Base-by-base conservation (phyloP, 805 yeast genomes). In the Sugiyamaella mastotermitis region DNA sequence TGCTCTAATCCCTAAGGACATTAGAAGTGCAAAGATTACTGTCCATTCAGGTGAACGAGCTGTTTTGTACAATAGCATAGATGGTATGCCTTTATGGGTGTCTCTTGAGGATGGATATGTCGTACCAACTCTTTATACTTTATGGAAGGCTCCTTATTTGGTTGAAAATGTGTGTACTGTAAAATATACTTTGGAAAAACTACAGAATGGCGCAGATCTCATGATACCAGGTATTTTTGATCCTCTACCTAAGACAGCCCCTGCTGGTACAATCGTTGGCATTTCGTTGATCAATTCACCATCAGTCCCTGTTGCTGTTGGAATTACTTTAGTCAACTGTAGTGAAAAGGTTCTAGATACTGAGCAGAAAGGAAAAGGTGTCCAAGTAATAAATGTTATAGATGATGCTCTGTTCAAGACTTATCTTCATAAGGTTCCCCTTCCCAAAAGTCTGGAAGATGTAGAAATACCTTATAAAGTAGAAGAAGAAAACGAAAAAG, bases 341-440 rank as follows among this genome's bases (percentile, higher is more conserved):
- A 19, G 29, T 4, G 28, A 32, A 16, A 40, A 45, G 9, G 26
- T 46, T 3, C 40, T 47, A 2, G 81, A 75, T 1, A 59, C 70
- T n/a, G 87, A 86, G 0, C 65, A 71, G 11, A 69, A 70, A 11
- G 98, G 97, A 9, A 75, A 82, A 21, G 95, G 92, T 0, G 94
- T 88, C 0, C 68, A 72, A 33, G 64, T 86, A 3, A 49, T 76
- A n/a, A 95, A 86, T 50, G 69, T 69, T 22, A 57, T 72, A 13
- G 80, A 74, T 3, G 98, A 90, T 55, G 74, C 71, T 37, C 63
- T 90, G 35, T 72, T 65, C 34, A 62, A 62, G 24, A 51, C 74
- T 43, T 74, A 74, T 33, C 74, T 76, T 43, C 52, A 52, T n/a
- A 69, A 61, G 32, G 55, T 62, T 20, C 43, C 65, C 3, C 54